Conservation (phyloP, 2,329 filamentous ascomycete species). For the Huntiella bhutanensis region DNA sequence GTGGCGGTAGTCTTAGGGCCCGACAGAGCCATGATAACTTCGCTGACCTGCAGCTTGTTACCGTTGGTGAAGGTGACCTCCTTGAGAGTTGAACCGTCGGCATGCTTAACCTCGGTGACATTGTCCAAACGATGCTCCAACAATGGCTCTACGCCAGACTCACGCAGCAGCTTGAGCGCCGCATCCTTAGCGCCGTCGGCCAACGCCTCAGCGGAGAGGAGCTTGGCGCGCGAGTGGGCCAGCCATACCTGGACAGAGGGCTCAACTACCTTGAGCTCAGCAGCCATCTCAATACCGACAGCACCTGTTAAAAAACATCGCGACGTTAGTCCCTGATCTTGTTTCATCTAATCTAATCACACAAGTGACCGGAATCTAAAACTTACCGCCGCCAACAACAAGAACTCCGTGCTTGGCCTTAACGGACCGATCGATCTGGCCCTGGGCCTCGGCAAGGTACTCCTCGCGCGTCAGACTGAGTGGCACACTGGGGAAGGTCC, state of each 20-base stretch:
- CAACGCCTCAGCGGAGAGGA: constrained; percentile 56
- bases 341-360: background rate
- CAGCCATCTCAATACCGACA: constrained; percentile 66
- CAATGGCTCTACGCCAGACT: constrained; percentile 46
- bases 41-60: constrained; percentile 37
- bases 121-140: constrained; percentile 38
- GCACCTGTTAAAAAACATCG: constrained; percentile 26
- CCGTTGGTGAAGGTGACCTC: constrained; percentile 42
- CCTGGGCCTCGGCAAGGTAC: constrained; percentile 42
- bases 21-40: constrained; percentile 52
- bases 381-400: constrained; percentile 44
- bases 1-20: constrained; percentile 40
- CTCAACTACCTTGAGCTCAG: constrained; percentile 51
- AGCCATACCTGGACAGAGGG: constrained; percentile 50
- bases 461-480: constrained; percentile 40
- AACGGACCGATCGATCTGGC: constrained; percentile 37
- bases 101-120: constrained; percentile 26
- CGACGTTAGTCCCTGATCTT: constrained; percentile 9
- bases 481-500: constrained; percentile 56
- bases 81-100: constrained; percentile 23
- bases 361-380: background rate
- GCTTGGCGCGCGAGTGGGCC: constrained; percentile 49
- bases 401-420: constrained; percentile 40
- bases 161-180: constrained; percentile 36
- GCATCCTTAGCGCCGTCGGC: constrained; percentile 49